Evolutionary conservation across 495 filamentous ascomycete species (phyloP), one percentile per base, ranked within the genome.

Genomic region (Jackrogersella minutella): DNA sequence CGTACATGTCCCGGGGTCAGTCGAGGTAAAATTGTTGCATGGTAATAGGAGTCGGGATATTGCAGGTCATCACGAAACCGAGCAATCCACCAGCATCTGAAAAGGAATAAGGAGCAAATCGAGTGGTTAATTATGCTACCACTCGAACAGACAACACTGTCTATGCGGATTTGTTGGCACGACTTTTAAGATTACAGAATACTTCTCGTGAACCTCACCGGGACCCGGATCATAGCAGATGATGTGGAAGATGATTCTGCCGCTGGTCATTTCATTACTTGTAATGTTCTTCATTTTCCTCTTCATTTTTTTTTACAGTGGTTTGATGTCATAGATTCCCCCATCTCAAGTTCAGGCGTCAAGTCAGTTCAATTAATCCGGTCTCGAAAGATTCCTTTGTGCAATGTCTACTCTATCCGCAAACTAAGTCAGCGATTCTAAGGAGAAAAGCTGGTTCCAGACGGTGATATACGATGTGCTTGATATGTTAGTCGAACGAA

Each of bases 241-340:
- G 69, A 63, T 64, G 66, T 62, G 64, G 49, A 70, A 63, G 72
- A 59, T 65, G 67, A 73, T 69, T 69, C 65, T 53, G 66, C 66
- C 54, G 68, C 61, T 68, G 70, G 72, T 68, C 66, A 68, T 74
- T 74, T 73, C 70, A 68, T 62, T 73, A 69, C 66, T 74, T 74
- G 72, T 74, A 74, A 74, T 74, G 72, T 73, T 74, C 66, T 70
- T 72, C 66, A 51, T 49, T 70, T 70, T 61, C 71, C 19, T 70
- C 60, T 60, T 68, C 50, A 44, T 50, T 65, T 52, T 68, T 70
- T 63, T 64, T 63, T 46, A 50, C 59, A 68, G 60, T 70, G 66
- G 67, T 73, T 74, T 64, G 47, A 58, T 70, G 70, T 72, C 70
- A 74, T 74, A 74, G 72, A 74, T 74, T 74, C 72, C 68, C 68